phyloP scores from a whole-genome alignment of 2,329 filamentous ascomycete genomes.

The Neoarthrinium moseri region DNA sequence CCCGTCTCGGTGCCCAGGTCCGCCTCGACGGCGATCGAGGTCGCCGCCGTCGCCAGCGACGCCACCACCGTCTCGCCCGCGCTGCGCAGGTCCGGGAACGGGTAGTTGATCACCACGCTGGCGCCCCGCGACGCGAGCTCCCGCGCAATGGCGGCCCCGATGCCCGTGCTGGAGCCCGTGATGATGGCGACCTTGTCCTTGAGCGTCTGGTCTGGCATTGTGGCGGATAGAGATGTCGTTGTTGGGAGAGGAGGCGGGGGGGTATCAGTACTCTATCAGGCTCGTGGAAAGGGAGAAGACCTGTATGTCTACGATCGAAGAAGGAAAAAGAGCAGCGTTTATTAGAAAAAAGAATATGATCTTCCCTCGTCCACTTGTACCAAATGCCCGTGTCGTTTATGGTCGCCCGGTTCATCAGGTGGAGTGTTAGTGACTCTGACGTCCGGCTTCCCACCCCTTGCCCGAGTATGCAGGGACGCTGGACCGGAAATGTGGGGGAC shows the following conservation, averaged over 20 bases:
- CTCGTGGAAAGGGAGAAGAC: too few relatives aligned
- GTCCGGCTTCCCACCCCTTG: neutral
- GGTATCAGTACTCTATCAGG: too few relatives aligned
- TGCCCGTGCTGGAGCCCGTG: slow-evolving; percentile 40
- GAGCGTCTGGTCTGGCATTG: slow-evolving; percentile 41
- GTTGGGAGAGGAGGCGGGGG: too few relatives aligned
- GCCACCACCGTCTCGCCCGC: slow-evolving; percentile 24
- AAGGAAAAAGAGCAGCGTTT: too few relatives aligned
- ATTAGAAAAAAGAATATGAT: too few relatives aligned
- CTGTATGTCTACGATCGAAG: too few relatives aligned
- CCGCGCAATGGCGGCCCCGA: slow-evolving; percentile 41
- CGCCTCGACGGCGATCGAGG: slow-evolving; percentile 37
- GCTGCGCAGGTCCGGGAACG: slow-evolving; percentile 25
- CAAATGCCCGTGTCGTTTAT: too few relatives aligned
- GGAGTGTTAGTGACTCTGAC: too few relatives aligned
- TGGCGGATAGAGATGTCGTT: neutral
- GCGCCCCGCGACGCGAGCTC: slow-evolving; percentile 45
- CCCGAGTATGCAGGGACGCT: too few relatives aligned
- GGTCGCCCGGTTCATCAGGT: neutral
- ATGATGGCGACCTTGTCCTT: slow-evolving; percentile 51
- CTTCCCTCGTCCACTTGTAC: too few relatives aligned
- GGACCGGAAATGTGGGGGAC: slow-evolving; percentile 4
- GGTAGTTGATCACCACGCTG: slow-evolving; percentile 48
- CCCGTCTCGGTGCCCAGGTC: slow-evolving; percentile 37
- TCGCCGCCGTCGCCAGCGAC: slow-evolving; percentile 19